Conservation (phyloP, 345 rosid species). For the Hibiscus syriacus region DNA sequence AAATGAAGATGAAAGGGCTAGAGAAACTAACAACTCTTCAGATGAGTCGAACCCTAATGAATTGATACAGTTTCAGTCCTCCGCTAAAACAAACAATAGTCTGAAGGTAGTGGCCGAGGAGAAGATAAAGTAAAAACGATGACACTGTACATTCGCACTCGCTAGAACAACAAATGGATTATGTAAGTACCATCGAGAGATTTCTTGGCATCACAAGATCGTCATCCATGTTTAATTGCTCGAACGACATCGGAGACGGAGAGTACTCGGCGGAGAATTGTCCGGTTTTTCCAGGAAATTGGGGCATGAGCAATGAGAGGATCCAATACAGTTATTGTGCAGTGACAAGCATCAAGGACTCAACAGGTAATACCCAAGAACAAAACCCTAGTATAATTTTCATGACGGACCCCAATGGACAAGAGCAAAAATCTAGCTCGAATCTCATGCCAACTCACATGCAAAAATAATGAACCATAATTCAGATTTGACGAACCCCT, state of each 20-base stretch:
- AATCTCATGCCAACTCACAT: too few relatives aligned
- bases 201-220: conserved; percentile 32
- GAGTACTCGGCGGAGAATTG: conserved; percentile 17
- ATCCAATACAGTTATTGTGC: conserved; percentile 15
- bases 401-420: conserved; percentile 12
- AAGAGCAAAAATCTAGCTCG: too few relatives aligned
- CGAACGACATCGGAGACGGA: conserved; percentile 12
- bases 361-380: conserved; percentile 23
- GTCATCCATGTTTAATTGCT: conserved; percentile 21
- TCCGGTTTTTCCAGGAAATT: conserved; percentile 18
- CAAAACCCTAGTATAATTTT: conserved; percentile 22
- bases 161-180: conserved; percentile 31
- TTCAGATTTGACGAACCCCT: conserved; percentile 16
- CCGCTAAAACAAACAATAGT: conserved; percentile 13
- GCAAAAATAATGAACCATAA: conserved; percentile 16
- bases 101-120: conserved; percentile 11
- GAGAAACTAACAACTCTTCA: conserved; percentile 9
- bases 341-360: conserved; percentile 20
- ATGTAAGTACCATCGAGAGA: conserved; percentile 44
- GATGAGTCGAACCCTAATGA: conserved; percentile 34
- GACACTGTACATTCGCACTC: too few relatives aligned
- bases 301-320: conserved; percentile 16
- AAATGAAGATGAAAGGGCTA: conserved; percentile 33
- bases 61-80: conserved; percentile 13
- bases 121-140: too few relatives aligned